A percentile compares a stretch with the other conserved stretches of the same genome.
phyloP scores from a whole-genome alignment of 352 stramenopile genomes.

The Globisporangium acanthophoron region DNA sequence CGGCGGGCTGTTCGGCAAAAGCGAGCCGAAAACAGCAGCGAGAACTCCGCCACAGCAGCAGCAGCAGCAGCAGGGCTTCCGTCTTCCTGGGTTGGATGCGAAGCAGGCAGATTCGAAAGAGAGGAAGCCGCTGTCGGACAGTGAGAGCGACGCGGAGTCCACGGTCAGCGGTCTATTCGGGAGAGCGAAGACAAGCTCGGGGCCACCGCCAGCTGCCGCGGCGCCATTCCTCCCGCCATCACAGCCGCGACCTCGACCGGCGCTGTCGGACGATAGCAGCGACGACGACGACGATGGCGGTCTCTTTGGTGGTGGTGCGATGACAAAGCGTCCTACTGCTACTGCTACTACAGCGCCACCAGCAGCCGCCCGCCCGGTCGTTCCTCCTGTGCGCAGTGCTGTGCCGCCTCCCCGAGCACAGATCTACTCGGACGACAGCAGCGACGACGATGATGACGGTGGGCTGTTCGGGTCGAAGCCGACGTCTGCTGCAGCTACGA shows the following conservation, averaged over 20 bases:
- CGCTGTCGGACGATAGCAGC: constrained; percentile 37
- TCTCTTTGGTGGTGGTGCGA: constrained; percentile 39
- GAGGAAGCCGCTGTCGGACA: constrained; percentile 24
- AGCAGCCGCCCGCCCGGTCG: constrained; percentile 11
- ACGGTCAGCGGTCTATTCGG: constrained; percentile 42
- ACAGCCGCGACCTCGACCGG: constrained; percentile 27
- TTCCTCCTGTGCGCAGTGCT: constrained; percentile 14
- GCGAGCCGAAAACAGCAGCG: constrained; percentile 5
- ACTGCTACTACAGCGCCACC: constrained; percentile 9
- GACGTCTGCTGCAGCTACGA: background rate
- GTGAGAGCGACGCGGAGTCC: constrained; percentile 50
- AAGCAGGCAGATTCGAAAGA: constrained; percentile 10
- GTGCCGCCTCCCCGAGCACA: constrained; percentile 15
- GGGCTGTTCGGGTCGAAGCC: constrained; percentile 10
- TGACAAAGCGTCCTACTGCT: constrained; percentile 13
- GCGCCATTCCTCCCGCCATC: constrained; percentile 2
- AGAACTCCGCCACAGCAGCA: background rate
- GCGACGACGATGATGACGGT: constrained; percentile 12
- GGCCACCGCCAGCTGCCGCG: background rate
- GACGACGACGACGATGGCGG: constrained; percentile 34
- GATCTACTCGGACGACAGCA: constrained; percentile 20
- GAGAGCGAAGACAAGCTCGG: constrained; percentile 5
- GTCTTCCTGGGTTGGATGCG: constrained; percentile 15
- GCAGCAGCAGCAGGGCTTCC: constrained; percentile 21
- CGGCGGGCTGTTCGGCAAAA: constrained; percentile 17